phyloP scores from a whole-genome alignment of 2,329 filamentous ascomycete species.

The Pleochaeta shiraiana region DNA sequence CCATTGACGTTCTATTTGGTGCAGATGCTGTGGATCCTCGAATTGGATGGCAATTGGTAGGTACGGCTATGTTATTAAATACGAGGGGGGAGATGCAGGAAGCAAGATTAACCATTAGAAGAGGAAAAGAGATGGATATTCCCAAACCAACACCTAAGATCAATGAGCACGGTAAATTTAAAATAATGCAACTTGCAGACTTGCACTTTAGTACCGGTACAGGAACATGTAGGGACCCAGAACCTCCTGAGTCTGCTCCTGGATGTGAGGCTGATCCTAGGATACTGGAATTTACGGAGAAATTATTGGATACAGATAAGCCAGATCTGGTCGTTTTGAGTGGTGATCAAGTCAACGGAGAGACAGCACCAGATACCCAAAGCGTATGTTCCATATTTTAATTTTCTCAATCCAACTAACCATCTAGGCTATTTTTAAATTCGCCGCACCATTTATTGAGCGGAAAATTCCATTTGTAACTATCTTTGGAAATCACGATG shows the following conservation, averaged over 20 bases:
- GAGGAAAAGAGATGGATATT: constrained; percentile 40
- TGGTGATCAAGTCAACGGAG: constrained; percentile 90
- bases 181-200: constrained; percentile 94
- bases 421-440: constrained; percentile 68
- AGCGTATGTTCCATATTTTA: constrained; percentile 29
- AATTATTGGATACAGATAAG: constrained; percentile 74
- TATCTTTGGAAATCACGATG: constrained; percentile 96
- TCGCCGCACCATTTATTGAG: constrained; percentile 61
- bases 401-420: constrained; percentile 36
- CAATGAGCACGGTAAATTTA: constrained; percentile 78
- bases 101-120: constrained; percentile 55
- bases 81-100: constrained; percentile 37
- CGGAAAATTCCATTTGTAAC: constrained; percentile 80
- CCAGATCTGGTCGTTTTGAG: constrained; percentile 82
- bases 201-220: constrained; percentile 81
- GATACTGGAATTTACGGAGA: constrained; percentile 72
- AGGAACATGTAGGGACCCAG: constrained; percentile 66
- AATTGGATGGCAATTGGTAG: constrained; percentile 60
- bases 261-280: constrained; percentile 77
- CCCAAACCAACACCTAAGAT: constrained; percentile 58
- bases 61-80: constrained; percentile 51
- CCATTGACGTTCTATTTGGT: constrained; percentile 47
- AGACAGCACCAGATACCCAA: constrained; percentile 76
- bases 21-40: constrained; percentile 71
- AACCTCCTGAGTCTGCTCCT: constrained; percentile 36